Base-by-base conservation (phyloP, 2,329 filamentous ascomycete species). In the Ophioceras dolichostomum region DNA sequence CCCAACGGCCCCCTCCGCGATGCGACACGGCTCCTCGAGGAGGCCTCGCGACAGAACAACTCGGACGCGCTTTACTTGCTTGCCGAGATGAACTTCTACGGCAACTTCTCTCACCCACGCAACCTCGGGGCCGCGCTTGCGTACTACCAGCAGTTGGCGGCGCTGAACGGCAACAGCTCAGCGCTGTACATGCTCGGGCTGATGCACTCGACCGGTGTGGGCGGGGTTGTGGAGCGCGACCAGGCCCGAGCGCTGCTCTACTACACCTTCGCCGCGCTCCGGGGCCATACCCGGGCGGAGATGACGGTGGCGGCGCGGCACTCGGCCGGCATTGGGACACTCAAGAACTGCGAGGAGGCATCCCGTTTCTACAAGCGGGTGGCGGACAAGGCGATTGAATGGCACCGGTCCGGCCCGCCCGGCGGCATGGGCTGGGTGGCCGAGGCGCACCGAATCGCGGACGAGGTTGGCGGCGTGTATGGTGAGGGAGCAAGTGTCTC, bases 151-250 rank as follows among this genome's bases (percentile, higher is more conserved):
- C 69, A 79, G 43, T 70, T 98, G 38, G 85, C 89, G 3, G 68
- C 70, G 14, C 57, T 79, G 41, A 73, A 82, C 46, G 91, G 89
- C 32, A 96, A 98, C 58, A 81, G 76, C 45, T 94, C 89, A 10
- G 91, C 91, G 2, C 86, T 96, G 56, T 82, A 94, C 59, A 95
- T 98, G 89, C 56, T 96, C 33, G 91, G 85, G 0, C 76, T 98
- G 48, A 91, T 94, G 73, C 89, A 98, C 59, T 88, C 88, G 26
- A 98, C 91, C 0, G 91, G 91, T 0, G 70, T 98, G 40, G 88
- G 85, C 13, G 76, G 76, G 22, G 79, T 79, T 1, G 84, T 94
- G 5, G 74, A 83, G 53, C 73, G 76, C 31, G 83, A 98, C 50
- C 91, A 96, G 60, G 88, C 88, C 10, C 88, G 86, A 58, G 86